These are phyloP conservation scores for Podila horticola DNA, from an alignment of 192 early-diverging fungal species.

Conservation along the genomic window DNA sequence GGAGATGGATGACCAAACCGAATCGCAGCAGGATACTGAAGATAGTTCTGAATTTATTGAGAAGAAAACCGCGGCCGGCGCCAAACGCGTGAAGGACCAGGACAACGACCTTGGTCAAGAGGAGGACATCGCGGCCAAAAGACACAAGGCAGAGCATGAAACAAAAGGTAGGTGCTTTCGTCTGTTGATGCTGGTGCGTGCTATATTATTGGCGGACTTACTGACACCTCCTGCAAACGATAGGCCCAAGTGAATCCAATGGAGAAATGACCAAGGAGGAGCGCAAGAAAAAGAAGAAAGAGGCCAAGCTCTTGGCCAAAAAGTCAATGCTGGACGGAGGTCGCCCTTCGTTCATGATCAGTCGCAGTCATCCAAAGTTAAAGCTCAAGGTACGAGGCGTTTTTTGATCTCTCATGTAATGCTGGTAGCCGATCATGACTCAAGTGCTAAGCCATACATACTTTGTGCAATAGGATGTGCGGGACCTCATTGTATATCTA, in stretches of 20 bases:
- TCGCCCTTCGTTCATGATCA: conserved; percentile 37
- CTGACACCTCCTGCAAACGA: no score
- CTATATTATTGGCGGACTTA: no score
- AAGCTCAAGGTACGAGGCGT: conserved; percentile 22
- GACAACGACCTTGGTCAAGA: not conserved
- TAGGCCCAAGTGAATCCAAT: not conserved
- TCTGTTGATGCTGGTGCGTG: no score
- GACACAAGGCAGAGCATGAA: conserved; percentile 3
- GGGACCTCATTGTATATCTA: conserved; percentile 37
- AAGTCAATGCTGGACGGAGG: conserved; percentile 8
- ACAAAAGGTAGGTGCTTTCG: not conserved
- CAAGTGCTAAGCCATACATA: not conserved
- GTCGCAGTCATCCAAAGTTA: conserved; percentile 25
- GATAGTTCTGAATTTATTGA: not conserved
- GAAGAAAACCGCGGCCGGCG: not conserved
- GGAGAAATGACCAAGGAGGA: conserved; percentile 14
- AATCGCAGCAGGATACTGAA: not conserved
- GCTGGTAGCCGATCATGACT: no score
- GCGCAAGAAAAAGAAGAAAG: conserved; percentile 24
- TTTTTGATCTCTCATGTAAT: no score
- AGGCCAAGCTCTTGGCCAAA: conserved; percentile 18
- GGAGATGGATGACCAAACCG: not conserved
- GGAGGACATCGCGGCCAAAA: not conserved
- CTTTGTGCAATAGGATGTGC: conserved; percentile 13
- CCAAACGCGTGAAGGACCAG: not conserved